These are phyloP conservation scores for Hypoxylon lienhwacheense DNA, from an alignment of 495 filamentous ascomycete species.

Conservation along the genomic window DNA sequence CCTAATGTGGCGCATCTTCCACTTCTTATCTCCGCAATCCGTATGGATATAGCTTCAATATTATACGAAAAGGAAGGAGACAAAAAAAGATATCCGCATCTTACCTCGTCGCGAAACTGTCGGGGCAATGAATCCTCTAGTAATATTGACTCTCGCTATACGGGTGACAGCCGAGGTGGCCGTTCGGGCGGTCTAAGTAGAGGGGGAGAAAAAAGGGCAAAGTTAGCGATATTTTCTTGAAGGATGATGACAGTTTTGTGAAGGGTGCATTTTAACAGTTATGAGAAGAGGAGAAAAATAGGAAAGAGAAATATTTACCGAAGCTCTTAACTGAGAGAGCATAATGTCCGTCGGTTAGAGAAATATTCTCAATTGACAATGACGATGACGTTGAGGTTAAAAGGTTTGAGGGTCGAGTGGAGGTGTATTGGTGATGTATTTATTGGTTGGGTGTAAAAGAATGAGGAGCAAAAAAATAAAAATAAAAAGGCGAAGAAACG, in stretches of 20 bases:
- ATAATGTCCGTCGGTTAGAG: conserved; percentile 32
- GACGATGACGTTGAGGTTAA: no score
- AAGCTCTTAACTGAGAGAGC: conserved; percentile 36
- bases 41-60: no score
- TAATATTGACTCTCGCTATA: conserved; percentile 70
- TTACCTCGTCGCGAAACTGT: conserved; percentile 75
- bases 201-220: conserved; percentile 27
- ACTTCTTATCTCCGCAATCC: conserved; percentile 13
- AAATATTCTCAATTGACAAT: conserved; percentile 36
- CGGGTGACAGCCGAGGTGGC: conserved; percentile 66
- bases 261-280: neutral
- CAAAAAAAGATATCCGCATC: conserved; percentile 38
- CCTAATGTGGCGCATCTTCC: conserved; percentile 2
- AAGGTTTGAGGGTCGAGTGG: conserved; percentile 3
- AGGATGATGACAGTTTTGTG: neutral
- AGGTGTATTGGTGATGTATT: conserved; percentile 9
- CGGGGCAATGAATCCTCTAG: conserved; percentile 79
- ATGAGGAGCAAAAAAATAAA: no score
- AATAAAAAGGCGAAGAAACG: no score
- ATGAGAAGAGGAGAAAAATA: neutral
- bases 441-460: no score
- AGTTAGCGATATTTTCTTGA: conserved; percentile 24
- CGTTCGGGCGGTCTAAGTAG: conserved; percentile 67
- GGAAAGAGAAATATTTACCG: conserved; percentile 20
- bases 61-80: no score